phyloP scores from a whole-genome alignment of 352 stramenopile genomes.

The Phytophthora tubulina region DNA sequence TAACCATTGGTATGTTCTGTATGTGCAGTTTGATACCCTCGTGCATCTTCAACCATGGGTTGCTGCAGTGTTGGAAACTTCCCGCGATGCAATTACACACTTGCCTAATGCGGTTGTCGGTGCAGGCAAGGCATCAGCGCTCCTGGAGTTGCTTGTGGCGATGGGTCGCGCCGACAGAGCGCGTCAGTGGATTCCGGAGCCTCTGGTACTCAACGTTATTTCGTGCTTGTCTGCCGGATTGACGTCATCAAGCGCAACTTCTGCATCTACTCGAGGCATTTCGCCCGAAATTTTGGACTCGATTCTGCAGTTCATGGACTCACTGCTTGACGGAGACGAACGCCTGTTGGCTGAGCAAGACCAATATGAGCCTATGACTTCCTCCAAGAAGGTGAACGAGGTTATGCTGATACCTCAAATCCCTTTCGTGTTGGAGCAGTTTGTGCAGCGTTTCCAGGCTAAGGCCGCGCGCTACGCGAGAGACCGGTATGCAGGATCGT shows the following conservation, averaged over 20 bases:
- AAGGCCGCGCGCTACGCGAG: conserved; percentile 81
- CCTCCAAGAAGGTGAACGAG: conserved; percentile 10
- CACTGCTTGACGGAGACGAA: conserved; percentile 83
- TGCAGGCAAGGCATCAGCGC: conserved; percentile 75
- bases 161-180: conserved; percentile 58
- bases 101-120: conserved; percentile 79
- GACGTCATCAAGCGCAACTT: conserved; percentile 30
- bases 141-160: conserved; percentile 80
- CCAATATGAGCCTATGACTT: conserved; percentile 37
- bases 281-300: conserved; percentile 73
- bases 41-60: conserved; percentile 77
- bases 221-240: conserved; percentile 75
- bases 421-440: conserved; percentile 81
- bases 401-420: conserved; percentile 75
- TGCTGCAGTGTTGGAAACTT: conserved; percentile 51
- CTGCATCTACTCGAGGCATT: conserved; percentile 54
- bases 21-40: conserved; percentile 70
- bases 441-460: conserved; percentile 83
- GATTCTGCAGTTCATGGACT: conserved; percentile 82
- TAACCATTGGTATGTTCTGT: conserved; percentile 20
- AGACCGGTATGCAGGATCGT: conserved; percentile 83
- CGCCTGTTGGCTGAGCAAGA: conserved; percentile 22
- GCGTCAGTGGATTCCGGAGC: conserved; percentile 48
- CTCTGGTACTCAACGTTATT: conserved; percentile 63
- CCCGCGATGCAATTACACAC: conserved; percentile 67